Evolutionary conservation across 202 grass and related monocot species (phyloP).

Genomic region (Zoysia matrella): DNA sequence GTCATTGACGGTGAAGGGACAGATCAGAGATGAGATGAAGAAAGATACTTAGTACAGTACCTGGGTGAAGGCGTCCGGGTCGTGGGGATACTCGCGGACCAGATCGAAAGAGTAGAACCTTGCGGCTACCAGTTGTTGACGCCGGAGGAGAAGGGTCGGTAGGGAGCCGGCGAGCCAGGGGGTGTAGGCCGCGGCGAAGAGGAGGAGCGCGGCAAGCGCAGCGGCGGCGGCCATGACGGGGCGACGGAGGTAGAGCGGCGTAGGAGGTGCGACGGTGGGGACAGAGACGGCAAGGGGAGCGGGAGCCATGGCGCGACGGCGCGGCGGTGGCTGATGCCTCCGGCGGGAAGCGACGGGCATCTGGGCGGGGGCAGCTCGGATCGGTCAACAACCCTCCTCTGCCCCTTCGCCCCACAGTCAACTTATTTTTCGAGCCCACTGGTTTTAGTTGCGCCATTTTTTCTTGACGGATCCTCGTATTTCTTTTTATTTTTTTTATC

Average conservation of each 20-base stretch:
- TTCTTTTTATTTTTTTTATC: too few relatives aligned
- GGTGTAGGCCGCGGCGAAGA: conserved; percentile 47
- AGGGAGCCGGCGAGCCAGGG: conserved; percentile 26
- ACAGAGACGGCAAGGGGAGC: conserved; percentile 25
- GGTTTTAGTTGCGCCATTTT: too few relatives aligned
- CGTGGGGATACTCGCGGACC: conserved; percentile 82
- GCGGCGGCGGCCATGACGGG: conserved; percentile 29
- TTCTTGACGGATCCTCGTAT: too few relatives aligned
- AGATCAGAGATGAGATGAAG: neutral
- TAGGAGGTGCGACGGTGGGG: neutral
- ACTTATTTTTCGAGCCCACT: too few relatives aligned
- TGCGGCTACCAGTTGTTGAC: neutral
- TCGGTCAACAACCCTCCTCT: too few relatives aligned
- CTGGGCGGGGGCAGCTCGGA: neutral
- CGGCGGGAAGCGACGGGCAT: conserved; percentile 56
- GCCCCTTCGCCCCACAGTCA: too few relatives aligned
- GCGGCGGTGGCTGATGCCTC: conserved; percentile 37
- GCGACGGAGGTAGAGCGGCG: conserved; percentile 28
- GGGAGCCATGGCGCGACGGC: conserved; percentile 49
- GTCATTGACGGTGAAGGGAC: too few relatives aligned
- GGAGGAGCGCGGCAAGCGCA: conserved; percentile 46
- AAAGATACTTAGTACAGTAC: conserved; percentile 7
- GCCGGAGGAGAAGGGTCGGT: conserved; percentile 31
- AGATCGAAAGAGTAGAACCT: conserved; percentile 81
- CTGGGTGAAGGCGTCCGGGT: conserved; percentile 89